Base-by-base conservation (phyloP, 106 monocot genomes). In the Dioscorea dumetorum region DNA sequence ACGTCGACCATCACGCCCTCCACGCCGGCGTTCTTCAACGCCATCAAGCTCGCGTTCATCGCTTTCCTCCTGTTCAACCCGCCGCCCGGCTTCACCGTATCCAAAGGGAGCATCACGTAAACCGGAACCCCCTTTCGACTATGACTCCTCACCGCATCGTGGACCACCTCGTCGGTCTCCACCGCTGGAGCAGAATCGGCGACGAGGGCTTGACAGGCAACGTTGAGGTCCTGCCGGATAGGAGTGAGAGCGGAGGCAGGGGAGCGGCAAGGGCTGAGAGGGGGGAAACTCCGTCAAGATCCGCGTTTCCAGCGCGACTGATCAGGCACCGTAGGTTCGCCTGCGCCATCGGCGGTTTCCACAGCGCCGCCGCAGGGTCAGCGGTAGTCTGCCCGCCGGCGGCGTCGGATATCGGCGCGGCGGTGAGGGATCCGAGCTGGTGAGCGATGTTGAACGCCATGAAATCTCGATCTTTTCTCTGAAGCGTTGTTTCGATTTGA, bases 1-100 rank as follows among this genome's bases (percentile, higher is more conserved):
- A 95, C 95, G 64, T 95, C 95, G 66, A 91, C 86, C 95, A 91
- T 95, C 53, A 95, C 76, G 54, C 95, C 95, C 71, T 82, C 88
- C 53, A 86, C 95, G 10, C 95, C 95, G 12, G 91, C 91, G 68
- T 73, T 80, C 82, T 76, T 88, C 72, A 95, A 69, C 74, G 85
- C 91, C 85, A 34, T 33, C 70, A 95, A 65, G 33, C 88, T 91
- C 23, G 81, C 91, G 23, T 64, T 60, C 87, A 94, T 85, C 69
- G 90, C 87, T 80, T 84, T 94, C 87, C 63, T 78, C 72, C 87
- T 56, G 71, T 75, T 82, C 70, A 90, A 21, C 24, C 76, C 72
- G 6, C 73, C 81, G 1, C 67, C 72, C 15, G 70, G 74, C 78
- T 64, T 61, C 65, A 90, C 87, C 63, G 94, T 84, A 58, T 90